Conservation (phyloP, 1,284 basidiomycete genomes). For the Ceratobasidium sp. region DNA sequence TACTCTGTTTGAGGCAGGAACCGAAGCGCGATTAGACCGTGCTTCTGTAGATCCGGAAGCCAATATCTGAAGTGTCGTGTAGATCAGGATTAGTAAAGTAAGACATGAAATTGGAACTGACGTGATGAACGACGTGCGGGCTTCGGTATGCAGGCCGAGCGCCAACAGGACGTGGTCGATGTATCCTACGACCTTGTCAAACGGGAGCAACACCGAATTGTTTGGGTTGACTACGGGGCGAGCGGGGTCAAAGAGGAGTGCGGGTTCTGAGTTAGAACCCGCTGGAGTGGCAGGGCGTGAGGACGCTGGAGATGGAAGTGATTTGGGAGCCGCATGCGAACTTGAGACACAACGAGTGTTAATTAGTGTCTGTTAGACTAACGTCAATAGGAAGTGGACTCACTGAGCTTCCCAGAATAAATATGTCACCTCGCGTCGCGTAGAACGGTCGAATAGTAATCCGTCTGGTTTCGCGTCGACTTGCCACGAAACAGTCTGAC, state of each 20-base stretch:
- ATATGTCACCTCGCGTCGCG: conserved; percentile 46
- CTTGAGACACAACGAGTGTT: too few species aligned
- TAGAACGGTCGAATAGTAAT: conserved; percentile 44
- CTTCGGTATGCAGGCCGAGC: conserved; percentile 53
- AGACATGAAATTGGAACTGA: conserved; percentile 42
- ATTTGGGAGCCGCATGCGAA: too few species aligned
- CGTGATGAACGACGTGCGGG: conserved; percentile 56
- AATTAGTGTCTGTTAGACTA: too few species aligned
- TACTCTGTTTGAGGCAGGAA: conserved; percentile 56
- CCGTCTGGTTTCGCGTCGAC: conserved; percentile 46
- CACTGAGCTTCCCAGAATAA: conserved; percentile 51
- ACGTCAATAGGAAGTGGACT: conserved; percentile 23
- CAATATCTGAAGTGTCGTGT: conserved; percentile 52
- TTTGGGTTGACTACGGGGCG: not conserved
- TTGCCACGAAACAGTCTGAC: conserved; percentile 45
- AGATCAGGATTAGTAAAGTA: not conserved
- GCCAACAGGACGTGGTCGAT: conserved; percentile 49
- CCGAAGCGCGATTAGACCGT: conserved; percentile 54
- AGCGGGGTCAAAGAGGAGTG: not conserved
- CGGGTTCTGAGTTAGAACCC: not conserved
- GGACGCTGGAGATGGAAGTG: not conserved
- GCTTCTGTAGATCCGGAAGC: conserved; percentile 53
- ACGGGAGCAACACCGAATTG: not conserved
- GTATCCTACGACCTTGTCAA: conserved; percentile 47
- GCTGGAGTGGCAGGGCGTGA: not conserved